Evolutionary conservation across 306 rosid species (phyloP).

Genomic region (Potentilla sterilis): DNA sequence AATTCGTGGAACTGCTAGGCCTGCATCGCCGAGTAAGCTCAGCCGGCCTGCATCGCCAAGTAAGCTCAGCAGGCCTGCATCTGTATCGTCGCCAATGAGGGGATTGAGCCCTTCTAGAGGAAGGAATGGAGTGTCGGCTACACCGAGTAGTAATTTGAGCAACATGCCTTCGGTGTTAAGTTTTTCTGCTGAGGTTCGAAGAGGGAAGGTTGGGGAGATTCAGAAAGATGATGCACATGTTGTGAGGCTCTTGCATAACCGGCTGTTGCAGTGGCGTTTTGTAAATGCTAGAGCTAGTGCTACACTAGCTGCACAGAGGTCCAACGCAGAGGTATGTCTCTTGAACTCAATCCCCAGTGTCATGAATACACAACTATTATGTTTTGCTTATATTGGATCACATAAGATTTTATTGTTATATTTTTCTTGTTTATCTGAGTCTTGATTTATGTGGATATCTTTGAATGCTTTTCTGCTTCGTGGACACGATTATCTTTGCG

Average conservation of each 20-base stretch:
- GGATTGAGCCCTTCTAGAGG: constrained; percentile 71
- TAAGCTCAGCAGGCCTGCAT: constrained; percentile 37
- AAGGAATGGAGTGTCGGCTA: constrained; percentile 43
- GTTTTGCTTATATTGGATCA: not conserved
- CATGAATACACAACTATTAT: not conserved
- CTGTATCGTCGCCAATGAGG: constrained; percentile 53
- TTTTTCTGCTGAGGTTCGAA: constrained; percentile 59
- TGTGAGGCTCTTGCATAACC: constrained; percentile 72
- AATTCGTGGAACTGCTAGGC: constrained; percentile 46
- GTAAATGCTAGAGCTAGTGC: constrained; percentile 71
- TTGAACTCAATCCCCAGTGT: constrained; percentile 1
- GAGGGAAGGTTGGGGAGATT: constrained; percentile 69
- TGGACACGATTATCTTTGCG: not conserved
- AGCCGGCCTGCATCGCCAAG: constrained; percentile 28
- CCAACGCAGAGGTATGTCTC: constrained; percentile 77
- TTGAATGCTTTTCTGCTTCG: not conserved
- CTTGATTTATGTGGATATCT: not conserved
- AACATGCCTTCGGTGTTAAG: constrained; percentile 63
- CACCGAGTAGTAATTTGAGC: constrained; percentile 37
- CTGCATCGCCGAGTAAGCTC: constrained; percentile 68
- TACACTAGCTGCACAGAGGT: constrained; percentile 55
- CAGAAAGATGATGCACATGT: constrained; percentile 60
- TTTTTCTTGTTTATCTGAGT: not conserved
- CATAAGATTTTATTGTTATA: not conserved
- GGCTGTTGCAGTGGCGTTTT: constrained; percentile 86